These are phyloP conservation scores for Claviceps purpurea DNA, from an alignment of 2,329 filamentous ascomycete species.

Conservation along the genomic window DNA sequence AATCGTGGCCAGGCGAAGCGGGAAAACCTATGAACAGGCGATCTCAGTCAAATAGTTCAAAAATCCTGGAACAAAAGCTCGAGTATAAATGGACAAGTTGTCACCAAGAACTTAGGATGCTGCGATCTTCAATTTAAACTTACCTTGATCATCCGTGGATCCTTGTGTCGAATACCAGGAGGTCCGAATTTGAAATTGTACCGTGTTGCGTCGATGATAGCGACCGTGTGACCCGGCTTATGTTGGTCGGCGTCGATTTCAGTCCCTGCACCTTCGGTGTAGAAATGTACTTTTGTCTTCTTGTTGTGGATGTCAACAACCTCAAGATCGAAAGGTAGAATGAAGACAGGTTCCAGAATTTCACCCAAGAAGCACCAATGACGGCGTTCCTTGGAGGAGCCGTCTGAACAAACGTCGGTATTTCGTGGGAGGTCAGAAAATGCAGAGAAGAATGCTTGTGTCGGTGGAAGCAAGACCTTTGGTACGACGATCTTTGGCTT, in stretches of 20 bases:
- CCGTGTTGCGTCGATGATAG: neutral
- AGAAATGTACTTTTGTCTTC: neutral
- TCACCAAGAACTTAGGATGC: too few species aligned
- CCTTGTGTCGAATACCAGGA: neutral
- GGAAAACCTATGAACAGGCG: neutral
- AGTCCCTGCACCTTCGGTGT: neutral
- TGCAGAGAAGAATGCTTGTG: neutral
- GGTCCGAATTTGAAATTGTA: neutral
- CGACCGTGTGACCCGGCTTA: neutral
- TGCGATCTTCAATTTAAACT: neutral
- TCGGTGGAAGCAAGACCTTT: neutral
- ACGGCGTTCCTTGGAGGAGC: neutral
- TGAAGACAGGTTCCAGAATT: neutral
- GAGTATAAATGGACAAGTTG: too few species aligned
- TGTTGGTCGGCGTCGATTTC: neutral
- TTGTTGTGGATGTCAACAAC: too few species aligned
- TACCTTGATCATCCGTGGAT: neutral
- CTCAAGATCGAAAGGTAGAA: too few species aligned
- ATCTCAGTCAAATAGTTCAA: too few species aligned
- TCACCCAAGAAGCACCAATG: neutral
- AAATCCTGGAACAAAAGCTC: too few species aligned
- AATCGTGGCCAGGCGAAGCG: neutral
- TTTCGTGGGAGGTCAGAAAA: neutral
- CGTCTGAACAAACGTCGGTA: neutral
- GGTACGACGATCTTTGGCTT: neutral